Conservation (phyloP, 2,329 filamentous ascomycete species). For the Botrytis medusae region DNA sequence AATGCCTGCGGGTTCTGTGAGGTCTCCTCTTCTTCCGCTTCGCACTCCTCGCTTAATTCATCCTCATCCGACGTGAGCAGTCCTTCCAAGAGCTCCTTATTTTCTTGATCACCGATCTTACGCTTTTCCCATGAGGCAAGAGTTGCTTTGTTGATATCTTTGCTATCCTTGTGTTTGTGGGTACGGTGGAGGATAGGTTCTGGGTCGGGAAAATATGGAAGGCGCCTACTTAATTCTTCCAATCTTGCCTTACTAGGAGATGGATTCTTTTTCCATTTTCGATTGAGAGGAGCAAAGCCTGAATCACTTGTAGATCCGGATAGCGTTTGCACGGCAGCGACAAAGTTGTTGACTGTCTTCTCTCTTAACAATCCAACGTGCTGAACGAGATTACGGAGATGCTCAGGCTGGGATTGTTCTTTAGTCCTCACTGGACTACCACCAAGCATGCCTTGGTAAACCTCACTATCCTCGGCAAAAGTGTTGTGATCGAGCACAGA, state of each 20-base stretch:
- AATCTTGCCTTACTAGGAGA: conserved; percentile 35
- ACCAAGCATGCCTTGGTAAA: conserved; percentile 18
- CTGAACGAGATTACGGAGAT: not conserved
- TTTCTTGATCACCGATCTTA: not conserved
- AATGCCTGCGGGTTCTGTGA: not conserved
- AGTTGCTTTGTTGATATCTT: conserved; percentile 2
- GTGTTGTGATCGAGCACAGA: conserved; percentile 29
- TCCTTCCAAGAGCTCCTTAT: conserved; percentile 9
- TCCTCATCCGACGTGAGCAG: not conserved
- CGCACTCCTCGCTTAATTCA: not conserved
- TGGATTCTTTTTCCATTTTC: conserved; percentile 32
- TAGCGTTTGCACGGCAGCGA: not conserved
- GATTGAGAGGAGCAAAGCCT: not conserved
- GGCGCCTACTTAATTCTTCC: conserved; percentile 26
- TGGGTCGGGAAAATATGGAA: conserved; percentile 8
- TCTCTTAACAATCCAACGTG: not conserved
- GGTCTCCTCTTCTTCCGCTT: not conserved
- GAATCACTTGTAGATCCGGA: conserved; percentile 8
- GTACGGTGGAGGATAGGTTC: not conserved
- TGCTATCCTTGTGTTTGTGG: conserved; percentile 15
- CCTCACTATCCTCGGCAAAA: not conserved
- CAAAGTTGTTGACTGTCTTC: conserved; percentile 11
- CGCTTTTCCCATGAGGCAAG: conserved; percentile 1
- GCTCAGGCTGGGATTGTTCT: not conserved
- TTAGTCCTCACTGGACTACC: not conserved